Conservation (phyloP, 352 stramenopile genomes). For the Pythium rishiriense region DNA sequence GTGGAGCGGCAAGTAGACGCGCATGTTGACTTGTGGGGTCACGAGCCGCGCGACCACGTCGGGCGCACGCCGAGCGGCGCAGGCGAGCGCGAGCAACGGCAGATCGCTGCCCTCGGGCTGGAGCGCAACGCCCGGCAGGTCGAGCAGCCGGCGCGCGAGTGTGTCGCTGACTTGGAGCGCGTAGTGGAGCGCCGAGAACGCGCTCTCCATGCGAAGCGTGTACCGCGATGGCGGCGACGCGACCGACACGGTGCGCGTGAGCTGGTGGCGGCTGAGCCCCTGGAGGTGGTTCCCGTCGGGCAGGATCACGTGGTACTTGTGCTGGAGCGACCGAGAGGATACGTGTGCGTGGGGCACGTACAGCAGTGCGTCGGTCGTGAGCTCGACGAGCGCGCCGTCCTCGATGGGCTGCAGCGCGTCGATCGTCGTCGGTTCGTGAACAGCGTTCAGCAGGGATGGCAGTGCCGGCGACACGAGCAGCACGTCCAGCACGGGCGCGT, state of each 20-base stretch:
- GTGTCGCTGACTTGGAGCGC: constrained; percentile 50
- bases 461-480: constrained; percentile 31
- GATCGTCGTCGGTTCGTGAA: constrained; percentile 59
- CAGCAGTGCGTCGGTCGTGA: constrained; percentile 22
- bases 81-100: constrained; percentile 54
- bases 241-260: constrained; percentile 20
- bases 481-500: constrained; percentile 48
- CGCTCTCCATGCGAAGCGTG: constrained; percentile 45
- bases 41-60: constrained; percentile 47
- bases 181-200: constrained; percentile 63
- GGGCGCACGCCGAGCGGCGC: constrained; percentile 43
- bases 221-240: constrained; percentile 31
- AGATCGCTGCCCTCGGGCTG: constrained; percentile 55
- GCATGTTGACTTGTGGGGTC: constrained; percentile 54
- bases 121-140: constrained; percentile 31
- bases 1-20: constrained; percentile 57
- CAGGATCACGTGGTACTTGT: constrained; percentile 63
- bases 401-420: constrained; percentile 40
- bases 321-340: constrained; percentile 41
- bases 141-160: constrained; percentile 37
- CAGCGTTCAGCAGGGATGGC: constrained; percentile 40
- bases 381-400: constrained; percentile 29
- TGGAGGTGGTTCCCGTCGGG: constrained; percentile 44
- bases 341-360: constrained; percentile 38
- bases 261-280: constrained; percentile 37